Conservation (phyloP, 148 eudicot species). For the Fagopyrum homotropicum region DNA sequence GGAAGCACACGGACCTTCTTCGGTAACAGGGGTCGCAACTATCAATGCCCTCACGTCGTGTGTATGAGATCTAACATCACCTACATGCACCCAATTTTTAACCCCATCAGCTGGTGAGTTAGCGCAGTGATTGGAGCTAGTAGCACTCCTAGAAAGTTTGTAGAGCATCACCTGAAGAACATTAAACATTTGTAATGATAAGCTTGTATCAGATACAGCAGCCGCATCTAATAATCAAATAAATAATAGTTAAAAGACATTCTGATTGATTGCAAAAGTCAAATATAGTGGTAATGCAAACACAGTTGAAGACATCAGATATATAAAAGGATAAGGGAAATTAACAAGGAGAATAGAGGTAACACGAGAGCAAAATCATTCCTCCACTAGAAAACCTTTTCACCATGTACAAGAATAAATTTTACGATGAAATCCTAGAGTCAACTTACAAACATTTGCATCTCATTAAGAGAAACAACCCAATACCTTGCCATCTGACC, state of each 20-base stretch:
- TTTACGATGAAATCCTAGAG: not conserved
- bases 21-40: constrained; percentile 67
- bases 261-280: not conserved
- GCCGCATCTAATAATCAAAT: not conserved
- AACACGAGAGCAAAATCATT: not conserved
- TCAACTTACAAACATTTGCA: not conserved
- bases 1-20: constrained; percentile 45
- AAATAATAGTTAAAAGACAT: not conserved
- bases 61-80: constrained; percentile 65
- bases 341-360: not conserved
- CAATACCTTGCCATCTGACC: constrained; percentile 93
- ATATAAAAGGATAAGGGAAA: not conserved
- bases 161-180: constrained; percentile 62
- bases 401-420: not conserved
- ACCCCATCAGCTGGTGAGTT: constrained; percentile 26
- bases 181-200: not conserved
- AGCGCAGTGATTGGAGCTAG: constrained; percentile 27
- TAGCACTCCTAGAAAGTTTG: constrained; percentile 45
- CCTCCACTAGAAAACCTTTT: not conserved
- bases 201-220: not conserved
- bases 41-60: constrained; percentile 89
- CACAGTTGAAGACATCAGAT: not conserved
- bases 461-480: not conserved
- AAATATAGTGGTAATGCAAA: not conserved
- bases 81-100: constrained; percentile 79